Evolutionary conservation across 1,284 basidiomycete species (phyloP).

Genomic region (Ganoderma meredithae): DNA sequence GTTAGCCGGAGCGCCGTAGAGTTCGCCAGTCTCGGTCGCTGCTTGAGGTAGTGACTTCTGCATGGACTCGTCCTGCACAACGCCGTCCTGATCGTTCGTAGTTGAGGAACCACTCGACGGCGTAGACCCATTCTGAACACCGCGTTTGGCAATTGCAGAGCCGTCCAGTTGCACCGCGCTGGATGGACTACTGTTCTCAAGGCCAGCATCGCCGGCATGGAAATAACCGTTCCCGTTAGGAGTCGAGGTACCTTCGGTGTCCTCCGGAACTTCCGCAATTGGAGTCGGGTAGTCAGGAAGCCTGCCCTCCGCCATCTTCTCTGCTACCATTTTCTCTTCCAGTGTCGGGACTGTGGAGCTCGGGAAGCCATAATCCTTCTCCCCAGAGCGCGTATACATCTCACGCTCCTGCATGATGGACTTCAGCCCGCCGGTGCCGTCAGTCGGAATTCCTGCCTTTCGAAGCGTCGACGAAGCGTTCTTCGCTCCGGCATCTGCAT

Average conservation of each 20-base stretch:
- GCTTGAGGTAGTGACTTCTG: slow-evolving; percentile 44
- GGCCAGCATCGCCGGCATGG: not conserved
- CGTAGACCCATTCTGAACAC: not conserved
- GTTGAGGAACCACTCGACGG: not conserved
- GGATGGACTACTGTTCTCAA: not conserved
- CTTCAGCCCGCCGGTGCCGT: slow-evolving; percentile 50
- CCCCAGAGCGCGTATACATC: slow-evolving; percentile 60
- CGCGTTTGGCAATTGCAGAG: slow-evolving; percentile 19
- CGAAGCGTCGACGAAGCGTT: slow-evolving; percentile 47
- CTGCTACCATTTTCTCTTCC: slow-evolving; percentile 71
- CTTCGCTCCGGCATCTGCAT: slow-evolving; percentile 48
- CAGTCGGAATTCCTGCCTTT: slow-evolving; percentile 53
- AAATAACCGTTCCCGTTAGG: not conserved
- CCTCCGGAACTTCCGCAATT: slow-evolving; percentile 36
- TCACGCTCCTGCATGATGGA: slow-evolving; percentile 58
- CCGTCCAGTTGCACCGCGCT: not conserved
- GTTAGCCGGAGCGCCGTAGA: slow-evolving; percentile 63
- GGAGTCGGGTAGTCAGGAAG: slow-evolving; percentile 41
- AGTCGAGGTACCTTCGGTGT: not conserved
- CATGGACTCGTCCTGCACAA: slow-evolving; percentile 27
- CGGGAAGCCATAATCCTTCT: slow-evolving; percentile 65
- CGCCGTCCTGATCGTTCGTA: slow-evolving; percentile 12
- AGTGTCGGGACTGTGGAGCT: slow-evolving; percentile 73
- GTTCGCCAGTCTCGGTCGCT: slow-evolving; percentile 49
- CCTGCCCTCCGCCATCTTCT: slow-evolving; percentile 48